A percentile compares a stretch with the other conserved stretches of the same genome.
phyloP scores from a whole-genome alignment of 129 eudicot species.

The Scalesia atractyloides region DNA sequence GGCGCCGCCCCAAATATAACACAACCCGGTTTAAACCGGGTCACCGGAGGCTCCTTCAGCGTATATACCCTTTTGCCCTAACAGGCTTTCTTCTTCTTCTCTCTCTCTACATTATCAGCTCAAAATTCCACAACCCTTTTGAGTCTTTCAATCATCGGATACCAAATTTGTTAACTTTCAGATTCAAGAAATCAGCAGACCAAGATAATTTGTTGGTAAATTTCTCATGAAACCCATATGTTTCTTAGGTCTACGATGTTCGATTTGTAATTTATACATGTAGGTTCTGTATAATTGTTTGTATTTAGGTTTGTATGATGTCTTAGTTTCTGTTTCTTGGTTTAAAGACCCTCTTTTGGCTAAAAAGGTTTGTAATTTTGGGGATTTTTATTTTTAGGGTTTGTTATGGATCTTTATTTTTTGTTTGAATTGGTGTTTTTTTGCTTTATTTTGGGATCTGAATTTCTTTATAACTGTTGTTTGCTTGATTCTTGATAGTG shows the following conservation, averaged over 20 bases:
- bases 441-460: slow-evolving; percentile 11
- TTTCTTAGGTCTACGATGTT: neutral
- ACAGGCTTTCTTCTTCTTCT: slow-evolving; percentile 8
- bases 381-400: slow-evolving; percentile 22
- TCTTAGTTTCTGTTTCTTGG: neutral
- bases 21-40: slow-evolving; percentile 27
- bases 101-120: slow-evolving; percentile 30
- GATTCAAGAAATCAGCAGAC: slow-evolving; percentile 14
- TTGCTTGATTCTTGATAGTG: no score
- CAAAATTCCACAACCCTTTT: neutral
- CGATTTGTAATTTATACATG: neutral
- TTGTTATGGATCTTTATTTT: slow-evolving; percentile 14
- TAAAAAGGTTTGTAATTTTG: neutral
- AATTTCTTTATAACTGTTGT: neutral
- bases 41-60: slow-evolving; percentile 29
- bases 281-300: neutral
- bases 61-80: slow-evolving; percentile 27
- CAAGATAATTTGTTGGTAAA: slow-evolving; percentile 17
- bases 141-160: neutral
- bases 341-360: neutral
- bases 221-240: neutral
- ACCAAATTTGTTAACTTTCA: neutral
- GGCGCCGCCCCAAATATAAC: slow-evolving; percentile 36
- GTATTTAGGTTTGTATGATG: neutral
- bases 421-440: neutral